Conservation (phyloP, 768 basidiomycete species). For the Podaxis rugospora region DNA sequence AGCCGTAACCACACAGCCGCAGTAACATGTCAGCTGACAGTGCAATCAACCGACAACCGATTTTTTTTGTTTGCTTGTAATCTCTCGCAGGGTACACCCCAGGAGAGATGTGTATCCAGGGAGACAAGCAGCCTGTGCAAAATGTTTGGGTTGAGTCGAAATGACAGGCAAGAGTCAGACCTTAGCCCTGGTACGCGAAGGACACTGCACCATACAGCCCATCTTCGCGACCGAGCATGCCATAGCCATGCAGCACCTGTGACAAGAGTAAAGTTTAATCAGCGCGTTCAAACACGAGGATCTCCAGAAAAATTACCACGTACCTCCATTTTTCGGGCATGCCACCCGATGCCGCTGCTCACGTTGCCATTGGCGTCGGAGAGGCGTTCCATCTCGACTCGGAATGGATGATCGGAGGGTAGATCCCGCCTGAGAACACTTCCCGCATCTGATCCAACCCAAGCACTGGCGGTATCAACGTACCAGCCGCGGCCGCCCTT, state of each 20-base stretch:
- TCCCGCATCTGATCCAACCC: constrained; percentile 46
- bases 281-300: background rate
- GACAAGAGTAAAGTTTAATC: background rate
- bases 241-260: constrained; percentile 82
- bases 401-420: constrained; percentile 55
- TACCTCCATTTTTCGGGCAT: constrained; percentile 96
- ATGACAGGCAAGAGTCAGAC: background rate
- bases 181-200: constrained; percentile 88
- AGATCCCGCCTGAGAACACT: constrained; percentile 59
- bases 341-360: constrained; percentile 92
- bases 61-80: too few relatives aligned
- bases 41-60: too few relatives aligned
- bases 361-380: constrained; percentile 85
- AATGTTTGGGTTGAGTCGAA: background rate
- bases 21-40: too few relatives aligned
- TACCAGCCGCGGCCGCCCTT: constrained; percentile 97
- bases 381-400: constrained; percentile 66
- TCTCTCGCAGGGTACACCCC: too few relatives aligned
- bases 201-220: constrained; percentile 93
- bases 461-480: constrained; percentile 82
- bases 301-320: constrained; percentile 22
- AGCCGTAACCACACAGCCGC: too few relatives aligned
- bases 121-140: too few relatives aligned
- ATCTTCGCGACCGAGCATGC: constrained; percentile 89
- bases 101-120: too few relatives aligned